These are phyloP conservation scores for Solanum hybrid DNA, from an alignment of 305 asterid genomes.

Conservation along the genomic window DNA sequence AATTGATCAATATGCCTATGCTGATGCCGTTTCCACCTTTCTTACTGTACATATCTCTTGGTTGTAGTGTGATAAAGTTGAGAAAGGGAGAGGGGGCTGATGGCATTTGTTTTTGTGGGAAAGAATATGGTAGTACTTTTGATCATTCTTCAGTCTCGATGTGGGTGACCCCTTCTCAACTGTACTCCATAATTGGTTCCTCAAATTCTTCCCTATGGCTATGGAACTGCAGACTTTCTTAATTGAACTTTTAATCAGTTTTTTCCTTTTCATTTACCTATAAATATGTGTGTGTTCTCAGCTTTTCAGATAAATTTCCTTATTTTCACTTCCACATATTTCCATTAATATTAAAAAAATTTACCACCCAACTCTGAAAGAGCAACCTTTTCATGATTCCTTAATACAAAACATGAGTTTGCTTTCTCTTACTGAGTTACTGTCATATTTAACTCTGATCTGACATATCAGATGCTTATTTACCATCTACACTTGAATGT, in stretches of 20 bases:
- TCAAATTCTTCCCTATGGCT: not conserved
- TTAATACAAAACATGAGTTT: not conserved
- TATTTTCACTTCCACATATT: not conserved
- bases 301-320: not conserved
- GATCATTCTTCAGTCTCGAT: not conserved
- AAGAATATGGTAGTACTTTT: not conserved
- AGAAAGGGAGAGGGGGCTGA: not conserved
- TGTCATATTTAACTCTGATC: not conserved
- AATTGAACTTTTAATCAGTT: not conserved
- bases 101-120: not conserved
- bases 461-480: not conserved
- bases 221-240: not conserved
- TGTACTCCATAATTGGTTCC: not conserved
- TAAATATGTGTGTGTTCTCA: not conserved
- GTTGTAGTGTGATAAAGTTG: not conserved
- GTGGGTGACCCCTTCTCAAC: not conserved
- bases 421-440: not conserved
- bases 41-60: not conserved
- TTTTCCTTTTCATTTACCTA: not conserved
- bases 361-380: not conserved
- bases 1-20: not conserved
- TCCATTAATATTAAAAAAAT: not conserved
- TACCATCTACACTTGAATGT: not conserved
- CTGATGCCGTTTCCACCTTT: not conserved
- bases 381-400: not conserved